phyloP scores from a whole-genome alignment of 768 basidiomycete genomes.

The Trametes coccinea region DNA sequence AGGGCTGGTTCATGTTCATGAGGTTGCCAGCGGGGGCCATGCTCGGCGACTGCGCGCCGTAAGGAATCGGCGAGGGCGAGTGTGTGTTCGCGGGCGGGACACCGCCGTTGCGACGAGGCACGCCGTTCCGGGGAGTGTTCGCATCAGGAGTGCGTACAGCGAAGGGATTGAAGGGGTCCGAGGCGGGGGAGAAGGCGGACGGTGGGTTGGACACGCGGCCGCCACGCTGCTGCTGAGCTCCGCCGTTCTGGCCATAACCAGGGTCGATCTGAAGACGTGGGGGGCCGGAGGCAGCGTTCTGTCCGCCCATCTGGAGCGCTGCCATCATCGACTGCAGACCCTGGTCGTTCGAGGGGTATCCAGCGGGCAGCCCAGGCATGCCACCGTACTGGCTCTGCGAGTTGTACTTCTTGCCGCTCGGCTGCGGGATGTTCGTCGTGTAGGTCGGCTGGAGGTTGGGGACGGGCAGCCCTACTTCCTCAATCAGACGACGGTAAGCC shows the following conservation, averaged over 20 bases:
- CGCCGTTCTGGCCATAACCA: slow-evolving; percentile 44
- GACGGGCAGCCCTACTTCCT: slow-evolving; percentile 91
- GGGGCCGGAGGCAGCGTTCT: slow-evolving; percentile 79
- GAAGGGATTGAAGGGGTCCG: slow-evolving; percentile 62
- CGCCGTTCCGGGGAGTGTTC: slow-evolving; percentile 49
- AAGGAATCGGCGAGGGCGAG: slow-evolving; percentile 42
- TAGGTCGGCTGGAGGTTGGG: slow-evolving; percentile 86
- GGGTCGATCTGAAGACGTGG: slow-evolving; percentile 74
- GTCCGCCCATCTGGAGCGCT: slow-evolving; percentile 86
- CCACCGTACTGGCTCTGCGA: slow-evolving; percentile 53
- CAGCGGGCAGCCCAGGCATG: slow-evolving; percentile 74
- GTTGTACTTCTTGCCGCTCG: slow-evolving; percentile 59
- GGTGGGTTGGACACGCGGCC: slow-evolving; percentile 46
- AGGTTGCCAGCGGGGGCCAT: slow-evolving; percentile 56
- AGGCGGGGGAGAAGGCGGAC: slow-evolving; percentile 50
- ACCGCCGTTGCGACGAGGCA: slow-evolving; percentile 49
- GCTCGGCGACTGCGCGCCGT: slow-evolving; percentile 61
- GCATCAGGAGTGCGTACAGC: slow-evolving; percentile 50
- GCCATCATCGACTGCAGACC: slow-evolving; percentile 93
- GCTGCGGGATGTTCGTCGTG: slow-evolving; percentile 56
- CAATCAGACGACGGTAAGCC: slow-evolving; percentile 89
- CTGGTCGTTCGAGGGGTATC: slow-evolving; percentile 81
- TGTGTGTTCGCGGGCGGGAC: slow-evolving; percentile 31
- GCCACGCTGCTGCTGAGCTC: slow-evolving; percentile 17
- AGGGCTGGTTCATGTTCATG: slow-evolving; percentile 64